These are phyloP conservation scores for Tricholoma saponaceum DNA, from an alignment of 768 basidiomycete genomes.

Conservation along the genomic window DNA sequence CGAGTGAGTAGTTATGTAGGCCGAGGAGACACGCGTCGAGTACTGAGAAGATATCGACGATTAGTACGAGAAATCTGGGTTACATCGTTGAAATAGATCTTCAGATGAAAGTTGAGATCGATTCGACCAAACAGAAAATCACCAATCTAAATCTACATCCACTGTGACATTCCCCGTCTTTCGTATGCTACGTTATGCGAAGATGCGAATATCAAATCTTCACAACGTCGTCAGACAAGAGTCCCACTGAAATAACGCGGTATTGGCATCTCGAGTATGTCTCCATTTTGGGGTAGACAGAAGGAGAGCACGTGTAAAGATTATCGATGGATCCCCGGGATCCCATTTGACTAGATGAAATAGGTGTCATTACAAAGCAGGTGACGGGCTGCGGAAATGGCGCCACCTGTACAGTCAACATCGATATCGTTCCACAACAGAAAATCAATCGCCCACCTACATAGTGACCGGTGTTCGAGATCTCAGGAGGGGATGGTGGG, in stretches of 20 bases:
- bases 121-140: background rate
- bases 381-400: background rate
- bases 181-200: background rate
- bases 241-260: too few relatives aligned
- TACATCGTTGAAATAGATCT: background rate
- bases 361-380: background rate
- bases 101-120: background rate
- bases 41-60: too few relatives aligned
- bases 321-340: background rate
- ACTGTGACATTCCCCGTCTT: background rate
- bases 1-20: too few relatives aligned
- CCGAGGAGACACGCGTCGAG: too few relatives aligned
- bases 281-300: background rate
- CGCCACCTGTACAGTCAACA: too few relatives aligned
- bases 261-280: background rate
- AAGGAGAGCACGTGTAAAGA: background rate
- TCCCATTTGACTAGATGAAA: too few relatives aligned
- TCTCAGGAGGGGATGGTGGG: too few relatives aligned
- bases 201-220: background rate
- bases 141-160: background rate
- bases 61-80: too few relatives aligned
- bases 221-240: background rate
- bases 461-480: background rate
- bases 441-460: too few relatives aligned
- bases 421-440: too few relatives aligned